Evolutionary conservation across 2,329 filamentous ascomycete species (phyloP).

Genomic region (Sclerotinia nivalis): DNA sequence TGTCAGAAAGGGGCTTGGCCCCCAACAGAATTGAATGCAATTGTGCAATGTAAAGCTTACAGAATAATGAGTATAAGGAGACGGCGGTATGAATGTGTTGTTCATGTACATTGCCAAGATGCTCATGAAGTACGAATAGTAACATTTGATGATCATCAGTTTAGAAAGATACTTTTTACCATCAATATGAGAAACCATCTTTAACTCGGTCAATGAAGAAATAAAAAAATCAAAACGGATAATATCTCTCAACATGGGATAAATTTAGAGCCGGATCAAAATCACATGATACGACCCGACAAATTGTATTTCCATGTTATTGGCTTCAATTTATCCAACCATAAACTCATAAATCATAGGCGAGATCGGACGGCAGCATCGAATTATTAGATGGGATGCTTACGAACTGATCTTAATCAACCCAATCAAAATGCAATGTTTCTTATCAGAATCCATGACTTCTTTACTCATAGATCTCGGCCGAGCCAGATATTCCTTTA

Average conservation of each 20-base stretch:
- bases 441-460: slow-evolving; percentile 20
- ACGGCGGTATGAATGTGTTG: not conserved
- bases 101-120: slow-evolving; percentile 12
- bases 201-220: not conserved
- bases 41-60: not conserved
- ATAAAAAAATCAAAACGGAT: not conserved
- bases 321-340: not conserved
- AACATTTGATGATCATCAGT: not conserved
- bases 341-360: not conserved
- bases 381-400: slow-evolving; percentile 14
- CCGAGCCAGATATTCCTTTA: not conserved
- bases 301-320: slow-evolving; percentile 1
- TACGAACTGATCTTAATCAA: slow-evolving; percentile 15
- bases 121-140: not conserved
- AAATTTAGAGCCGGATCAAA: not conserved
- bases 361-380: slow-evolving; percentile 13
- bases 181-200: no score
- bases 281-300: slow-evolving; percentile 17
- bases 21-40: not conserved
- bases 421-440: slow-evolving; percentile 9
- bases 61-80: not conserved
- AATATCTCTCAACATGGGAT: slow-evolving; percentile 5
- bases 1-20: slow-evolving; percentile 19
- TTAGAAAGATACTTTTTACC: not conserved
- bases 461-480: slow-evolving; percentile 5